Evolutionary conservation across 2,329 filamentous ascomycete species (phyloP).

Genomic region (Ceratocystis cacaofunesta): DNA sequence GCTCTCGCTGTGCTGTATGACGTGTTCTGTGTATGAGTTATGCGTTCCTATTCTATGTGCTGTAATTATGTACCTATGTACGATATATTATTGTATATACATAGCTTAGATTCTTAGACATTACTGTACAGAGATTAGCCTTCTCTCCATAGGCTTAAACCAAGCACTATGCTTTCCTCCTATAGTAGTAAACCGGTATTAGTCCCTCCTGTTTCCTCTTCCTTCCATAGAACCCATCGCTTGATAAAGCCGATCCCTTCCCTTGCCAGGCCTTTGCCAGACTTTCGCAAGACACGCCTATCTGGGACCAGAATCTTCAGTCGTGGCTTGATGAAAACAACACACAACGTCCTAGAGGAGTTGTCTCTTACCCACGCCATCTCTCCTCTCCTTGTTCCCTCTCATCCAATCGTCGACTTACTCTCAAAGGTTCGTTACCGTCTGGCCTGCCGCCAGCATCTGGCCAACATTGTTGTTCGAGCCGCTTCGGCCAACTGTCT

Average conservation of each 20-base stretch:
- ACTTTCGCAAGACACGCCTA: neutral
- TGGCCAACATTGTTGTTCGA: neutral
- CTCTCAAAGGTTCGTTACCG: neutral
- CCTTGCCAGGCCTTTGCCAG: too few relatives aligned
- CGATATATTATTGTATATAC: neutral
- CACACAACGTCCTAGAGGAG: neutral
- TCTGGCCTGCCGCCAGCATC: neutral
- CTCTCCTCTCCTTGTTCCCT: neutral
- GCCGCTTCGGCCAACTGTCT: neutral
- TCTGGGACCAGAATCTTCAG: neutral
- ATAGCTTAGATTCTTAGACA: neutral
- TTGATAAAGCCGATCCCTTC: conserved; percentile 1
- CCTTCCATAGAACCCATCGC: conserved; percentile 1
- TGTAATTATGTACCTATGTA: too few relatives aligned
- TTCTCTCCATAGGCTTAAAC: neutral
- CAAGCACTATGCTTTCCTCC: neutral
- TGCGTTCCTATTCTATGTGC: too few relatives aligned
- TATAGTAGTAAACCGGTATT: neutral
- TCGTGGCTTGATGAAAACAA: neutral
- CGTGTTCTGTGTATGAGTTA: too few relatives aligned
- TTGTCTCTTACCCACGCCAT: neutral
- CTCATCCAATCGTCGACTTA: neutral
- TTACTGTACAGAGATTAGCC: neutral
- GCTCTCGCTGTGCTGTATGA: too few relatives aligned
- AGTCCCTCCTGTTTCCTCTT: neutral